Evolutionary conservation across 1,284 basidiomycete genomes (phyloP).

Genomic region (Kwoniella shivajii): DNA sequence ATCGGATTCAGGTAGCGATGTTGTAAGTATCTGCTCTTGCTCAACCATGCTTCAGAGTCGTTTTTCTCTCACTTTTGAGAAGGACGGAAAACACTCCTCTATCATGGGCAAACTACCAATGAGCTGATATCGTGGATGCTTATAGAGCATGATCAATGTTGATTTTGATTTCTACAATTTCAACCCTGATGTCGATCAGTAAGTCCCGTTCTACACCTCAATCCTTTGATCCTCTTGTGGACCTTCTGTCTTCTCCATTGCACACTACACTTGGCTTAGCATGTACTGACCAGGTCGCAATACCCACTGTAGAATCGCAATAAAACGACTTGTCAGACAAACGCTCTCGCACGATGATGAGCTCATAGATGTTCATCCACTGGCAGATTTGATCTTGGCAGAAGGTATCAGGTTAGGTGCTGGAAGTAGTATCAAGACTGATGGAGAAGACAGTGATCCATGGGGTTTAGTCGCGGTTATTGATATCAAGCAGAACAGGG

Average conservation of each 20-base stretch:
- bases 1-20: conserved; percentile 44
- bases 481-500: conserved; percentile 75
- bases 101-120: too few species aligned
- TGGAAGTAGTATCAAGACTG: conserved; percentile 89
- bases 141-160: conserved; percentile 70
- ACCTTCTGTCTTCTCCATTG: too few species aligned
- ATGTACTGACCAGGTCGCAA: neutral
- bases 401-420: conserved; percentile 57
- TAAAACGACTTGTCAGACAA: conserved; percentile 77
- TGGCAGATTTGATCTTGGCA: conserved; percentile 72
- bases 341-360: conserved; percentile 81
- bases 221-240: neutral
- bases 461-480: conserved; percentile 80
- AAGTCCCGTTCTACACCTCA: conserved; percentile 7
- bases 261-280: neutral
- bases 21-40: conserved; percentile 34
- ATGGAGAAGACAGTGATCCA: conserved; percentile 84
- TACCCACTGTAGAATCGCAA: conserved; percentile 60
- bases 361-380: conserved; percentile 66
- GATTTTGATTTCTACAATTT: conserved; percentile 92
- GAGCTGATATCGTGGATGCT: too few species aligned
- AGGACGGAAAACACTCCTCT: too few species aligned
- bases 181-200: conserved; percentile 76
- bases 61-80: neutral
- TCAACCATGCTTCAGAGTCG: neutral